Percentiles rank a stretch among this genome's conserved stretches.
These are phyloP conservation scores for Magnaporthiopsis incrustans DNA, from an alignment of 2,329 filamentous ascomycete genomes.

Conservation along the genomic window DNA sequence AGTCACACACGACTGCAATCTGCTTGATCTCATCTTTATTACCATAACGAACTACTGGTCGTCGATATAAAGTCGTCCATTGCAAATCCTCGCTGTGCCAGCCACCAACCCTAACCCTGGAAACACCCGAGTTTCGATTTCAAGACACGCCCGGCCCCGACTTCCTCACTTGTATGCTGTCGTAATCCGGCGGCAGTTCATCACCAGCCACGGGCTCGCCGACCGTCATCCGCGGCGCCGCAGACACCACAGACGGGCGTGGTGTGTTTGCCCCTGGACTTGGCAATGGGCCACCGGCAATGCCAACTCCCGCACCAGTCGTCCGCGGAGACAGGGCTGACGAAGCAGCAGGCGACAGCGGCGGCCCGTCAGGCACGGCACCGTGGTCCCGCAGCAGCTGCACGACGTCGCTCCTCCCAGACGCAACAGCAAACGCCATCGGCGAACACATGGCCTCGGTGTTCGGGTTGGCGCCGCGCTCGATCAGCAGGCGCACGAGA, in stretches of 20 bases:
- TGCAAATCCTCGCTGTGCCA: no score
- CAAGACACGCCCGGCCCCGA: background rate
- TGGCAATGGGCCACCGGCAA: background rate
- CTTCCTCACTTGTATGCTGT: conserved; percentile 4
- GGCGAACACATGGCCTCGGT: conserved; percentile 6
- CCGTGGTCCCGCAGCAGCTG: conserved; percentile 15
- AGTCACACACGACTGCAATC: no score
- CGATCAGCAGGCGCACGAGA: conserved; percentile 7
- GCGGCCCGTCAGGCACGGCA: background rate
- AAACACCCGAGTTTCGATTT: no score
- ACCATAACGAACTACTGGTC: no score
- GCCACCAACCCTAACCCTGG: no score
- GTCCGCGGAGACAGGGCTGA: no score
- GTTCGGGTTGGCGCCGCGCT: conserved; percentile 8
- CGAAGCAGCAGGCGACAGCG: background rate
- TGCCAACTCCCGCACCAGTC: background rate
- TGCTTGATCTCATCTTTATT: no score
- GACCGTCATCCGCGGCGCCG: background rate
- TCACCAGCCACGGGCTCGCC: background rate
- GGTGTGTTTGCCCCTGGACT: background rate
- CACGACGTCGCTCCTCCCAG: conserved; percentile 20
- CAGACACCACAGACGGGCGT: background rate
- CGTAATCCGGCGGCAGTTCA: conserved; percentile 5
- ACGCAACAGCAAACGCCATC: conserved; percentile 9
- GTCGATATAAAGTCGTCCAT: no score